Conservation (phyloP, 2,329 filamentous ascomycete genomes). For the Penicillium sp. region DNA sequence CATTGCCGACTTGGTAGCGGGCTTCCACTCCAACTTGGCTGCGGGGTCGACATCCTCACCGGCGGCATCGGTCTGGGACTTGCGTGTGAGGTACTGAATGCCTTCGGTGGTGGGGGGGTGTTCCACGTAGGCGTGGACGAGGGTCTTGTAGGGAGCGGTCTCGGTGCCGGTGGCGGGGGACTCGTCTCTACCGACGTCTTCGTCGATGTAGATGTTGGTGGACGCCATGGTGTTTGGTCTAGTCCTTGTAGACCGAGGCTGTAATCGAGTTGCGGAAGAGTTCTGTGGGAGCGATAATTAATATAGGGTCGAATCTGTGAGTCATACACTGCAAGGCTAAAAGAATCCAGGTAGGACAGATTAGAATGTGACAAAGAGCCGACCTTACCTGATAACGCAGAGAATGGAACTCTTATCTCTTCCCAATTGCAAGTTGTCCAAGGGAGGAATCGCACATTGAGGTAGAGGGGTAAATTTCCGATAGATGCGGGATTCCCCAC, state of each 20-base stretch:
- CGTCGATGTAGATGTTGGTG: constrained; percentile 70
- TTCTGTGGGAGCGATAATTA: constrained; percentile 9
- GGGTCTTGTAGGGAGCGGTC: constrained; percentile 74
- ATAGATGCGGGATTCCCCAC: constrained; percentile 23
- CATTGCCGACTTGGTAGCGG: constrained; percentile 75
- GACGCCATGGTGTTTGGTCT: constrained; percentile 34
- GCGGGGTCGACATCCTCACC: constrained; percentile 63
- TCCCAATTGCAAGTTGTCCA: constrained; percentile 15
- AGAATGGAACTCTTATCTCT: constrained; percentile 9
- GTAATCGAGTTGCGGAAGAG: constrained; percentile 1
- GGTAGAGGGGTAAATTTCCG: constrained; percentile 39
- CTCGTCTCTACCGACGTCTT: constrained; percentile 73
- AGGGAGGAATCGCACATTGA: constrained; percentile 18
- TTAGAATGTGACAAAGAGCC: not conserved
- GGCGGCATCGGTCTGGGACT: constrained; percentile 62
- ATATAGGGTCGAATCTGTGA: constrained; percentile 14
- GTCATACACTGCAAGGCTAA: constrained; percentile 15
- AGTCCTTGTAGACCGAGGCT: constrained; percentile 1
- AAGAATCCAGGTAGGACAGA: constrained; percentile 1
- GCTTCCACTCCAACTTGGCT: constrained; percentile 71
- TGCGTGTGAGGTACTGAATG: constrained; percentile 66
- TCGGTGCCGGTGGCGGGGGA: constrained; percentile 66
- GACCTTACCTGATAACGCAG: constrained; percentile 7
- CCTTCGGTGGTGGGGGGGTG: constrained; percentile 59
- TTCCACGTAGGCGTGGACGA: constrained; percentile 74